Evolutionary conservation across 768 basidiomycete species (phyloP).

Genomic region (Phylloporus scabripes): DNA sequence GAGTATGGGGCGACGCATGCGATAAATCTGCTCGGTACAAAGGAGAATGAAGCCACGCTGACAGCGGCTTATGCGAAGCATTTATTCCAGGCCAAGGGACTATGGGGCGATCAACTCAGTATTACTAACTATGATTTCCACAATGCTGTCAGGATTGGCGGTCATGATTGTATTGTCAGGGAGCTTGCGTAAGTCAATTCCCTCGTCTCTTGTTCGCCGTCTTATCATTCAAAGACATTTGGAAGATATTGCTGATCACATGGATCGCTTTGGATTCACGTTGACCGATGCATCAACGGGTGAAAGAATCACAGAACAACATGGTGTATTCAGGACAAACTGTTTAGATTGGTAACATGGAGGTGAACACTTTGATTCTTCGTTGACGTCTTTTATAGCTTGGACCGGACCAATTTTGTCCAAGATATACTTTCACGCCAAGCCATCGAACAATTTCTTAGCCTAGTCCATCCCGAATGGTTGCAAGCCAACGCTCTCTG

Average conservation of each 20-base stretch:
- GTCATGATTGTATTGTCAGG: conserved; percentile 80
- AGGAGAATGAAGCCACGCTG: conserved; percentile 86
- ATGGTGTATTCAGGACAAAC: conserved; percentile 90
- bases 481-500: conserved; percentile 63
- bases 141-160: conserved; percentile 66
- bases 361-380: background rate
- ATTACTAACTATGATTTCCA: conserved; percentile 97
- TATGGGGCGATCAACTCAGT: conserved; percentile 60
- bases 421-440: conserved; percentile 89
- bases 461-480: conserved; percentile 76
- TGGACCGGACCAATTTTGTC: conserved; percentile 96
- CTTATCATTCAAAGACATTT: conserved; percentile 44
- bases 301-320: conserved; percentile 80
- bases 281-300: conserved; percentile 63
- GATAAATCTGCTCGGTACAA: conserved; percentile 85
- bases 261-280: conserved; percentile 83
- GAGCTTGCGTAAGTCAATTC: conserved; percentile 53
- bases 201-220: background rate
- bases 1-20: conserved; percentile 84
- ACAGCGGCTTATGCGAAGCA: conserved; percentile 81
- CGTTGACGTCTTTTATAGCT: conserved; percentile 39
- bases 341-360: conserved; percentile 83
- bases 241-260: conserved; percentile 51
- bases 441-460: conserved; percentile 77
- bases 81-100: conserved; percentile 57